Percentiles rank a stretch among this genome's conserved stretches.
phyloP scores from a whole-genome alignment of 192 early-diverging fungal genomes.

The Phlyctochytrium bullatum region DNA sequence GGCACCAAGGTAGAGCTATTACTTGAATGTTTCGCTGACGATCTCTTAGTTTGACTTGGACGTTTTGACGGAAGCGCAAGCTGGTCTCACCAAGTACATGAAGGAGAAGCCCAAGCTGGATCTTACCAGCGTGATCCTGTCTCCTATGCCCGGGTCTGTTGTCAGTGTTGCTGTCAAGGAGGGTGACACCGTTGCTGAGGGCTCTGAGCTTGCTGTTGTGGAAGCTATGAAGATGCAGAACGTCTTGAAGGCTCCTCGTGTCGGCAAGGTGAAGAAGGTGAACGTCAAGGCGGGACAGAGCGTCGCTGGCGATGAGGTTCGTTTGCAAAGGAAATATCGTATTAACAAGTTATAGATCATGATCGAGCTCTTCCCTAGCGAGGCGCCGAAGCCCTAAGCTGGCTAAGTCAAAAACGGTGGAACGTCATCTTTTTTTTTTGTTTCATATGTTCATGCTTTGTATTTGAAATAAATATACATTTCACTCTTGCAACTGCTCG shows the following conservation, averaged over 20 bases:
- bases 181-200: slow-evolving; percentile 78
- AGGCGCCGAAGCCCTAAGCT: background rate
- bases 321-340: background rate
- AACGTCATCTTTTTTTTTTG: too few species aligned
- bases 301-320: slow-evolving; percentile 71
- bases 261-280: slow-evolving; percentile 76
- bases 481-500: too few species aligned
- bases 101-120: slow-evolving; percentile 73
- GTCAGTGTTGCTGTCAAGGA: slow-evolving; percentile 76
- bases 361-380: slow-evolving; percentile 59
- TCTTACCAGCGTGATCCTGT: slow-evolving; percentile 66
- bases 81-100: slow-evolving; percentile 68
- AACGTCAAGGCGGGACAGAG: slow-evolving; percentile 67
- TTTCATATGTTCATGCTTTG: too few species aligned
- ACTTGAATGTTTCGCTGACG: background rate
- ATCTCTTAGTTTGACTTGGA: slow-evolving; percentile 61
- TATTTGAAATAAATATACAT: too few species aligned
- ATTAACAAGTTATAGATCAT: slow-evolving; percentile 42
- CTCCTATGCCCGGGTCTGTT: slow-evolving; percentile 92
- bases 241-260: slow-evolving; percentile 73
- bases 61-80: slow-evolving; percentile 60
- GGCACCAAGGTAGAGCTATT: slow-evolving; percentile 60
- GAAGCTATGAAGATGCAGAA: slow-evolving; percentile 99
- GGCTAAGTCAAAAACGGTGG: too few species aligned
- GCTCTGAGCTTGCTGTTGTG: slow-evolving; percentile 78